Percentiles rank a stretch among this genome's conserved stretches.
These are phyloP conservation scores for Volvox reticuliferus DNA, from an alignment of 139 green algal species.

Conservation along the genomic window DNA sequence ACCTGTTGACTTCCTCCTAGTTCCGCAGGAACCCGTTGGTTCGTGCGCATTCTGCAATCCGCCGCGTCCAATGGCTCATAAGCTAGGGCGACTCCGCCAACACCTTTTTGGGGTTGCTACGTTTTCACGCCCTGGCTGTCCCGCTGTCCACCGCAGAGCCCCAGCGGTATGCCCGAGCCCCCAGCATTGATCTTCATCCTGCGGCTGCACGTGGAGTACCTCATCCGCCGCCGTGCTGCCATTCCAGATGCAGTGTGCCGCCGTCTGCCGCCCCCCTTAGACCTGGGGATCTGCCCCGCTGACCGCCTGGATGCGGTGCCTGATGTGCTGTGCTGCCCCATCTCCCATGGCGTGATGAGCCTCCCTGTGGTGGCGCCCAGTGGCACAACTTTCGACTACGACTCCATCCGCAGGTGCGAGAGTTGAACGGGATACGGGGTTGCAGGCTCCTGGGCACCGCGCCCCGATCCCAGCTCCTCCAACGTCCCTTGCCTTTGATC, in stretches of 20 bases:
- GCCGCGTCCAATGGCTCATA: no score
- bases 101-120: no score
- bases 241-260: background rate
- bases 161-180: conserved; percentile 14
- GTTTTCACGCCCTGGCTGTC: background rate
- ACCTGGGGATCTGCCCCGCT: background rate
- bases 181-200: conserved; percentile 31
- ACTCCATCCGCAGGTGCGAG: conserved; percentile 20
- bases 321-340: conserved; percentile 43
- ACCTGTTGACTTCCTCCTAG: no score
- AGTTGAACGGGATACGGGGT: background rate
- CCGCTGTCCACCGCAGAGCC: background rate
- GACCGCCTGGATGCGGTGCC: background rate
- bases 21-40: no score
- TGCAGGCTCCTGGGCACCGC: background rate
- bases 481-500: background rate
- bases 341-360: conserved; percentile 34
- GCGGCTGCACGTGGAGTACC: conserved; percentile 35
- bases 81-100: no score
- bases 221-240: conserved; percentile 4
- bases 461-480: background rate
- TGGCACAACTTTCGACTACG: conserved; percentile 25
- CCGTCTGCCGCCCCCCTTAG: conserved; percentile 32
- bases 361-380: conserved; percentile 35
- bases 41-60: no score